Conservation (phyloP, 257 asterid genomes). For the Jacaranda mimosifolia region DNA sequence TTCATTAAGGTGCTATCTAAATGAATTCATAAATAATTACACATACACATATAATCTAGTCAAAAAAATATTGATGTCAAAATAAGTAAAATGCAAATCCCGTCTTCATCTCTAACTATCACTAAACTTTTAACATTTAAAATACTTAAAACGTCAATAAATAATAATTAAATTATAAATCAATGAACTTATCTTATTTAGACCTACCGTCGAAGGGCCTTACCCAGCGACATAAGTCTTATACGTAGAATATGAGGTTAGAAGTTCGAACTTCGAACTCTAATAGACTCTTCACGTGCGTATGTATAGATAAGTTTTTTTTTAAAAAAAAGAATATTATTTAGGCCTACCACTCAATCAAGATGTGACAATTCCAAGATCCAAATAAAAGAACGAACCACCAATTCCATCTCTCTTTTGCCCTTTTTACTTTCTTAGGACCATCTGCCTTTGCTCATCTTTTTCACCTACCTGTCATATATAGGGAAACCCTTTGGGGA, state of each 20-base stretch:
- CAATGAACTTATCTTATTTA: background rate
- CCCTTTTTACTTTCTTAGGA: background rate
- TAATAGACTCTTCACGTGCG: too few relatives aligned
- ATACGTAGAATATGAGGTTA: too few relatives aligned
- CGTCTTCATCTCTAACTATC: too few relatives aligned
- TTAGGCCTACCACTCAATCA: too few relatives aligned
- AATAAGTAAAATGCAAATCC: background rate
- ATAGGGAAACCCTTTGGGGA: constrained; percentile 11
- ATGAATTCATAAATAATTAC: too few relatives aligned
- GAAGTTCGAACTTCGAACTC: too few relatives aligned
- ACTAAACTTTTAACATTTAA: background rate
- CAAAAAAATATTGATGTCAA: background rate
- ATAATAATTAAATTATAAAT: background rate
- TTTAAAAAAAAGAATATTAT: too few relatives aligned
- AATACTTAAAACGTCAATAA: background rate
- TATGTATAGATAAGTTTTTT: too few relatives aligned
- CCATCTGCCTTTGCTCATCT: background rate
- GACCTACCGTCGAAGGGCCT: background rate
- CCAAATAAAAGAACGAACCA: too few relatives aligned
- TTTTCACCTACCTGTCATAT: constrained; percentile 16
- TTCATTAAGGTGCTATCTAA: too few relatives aligned
- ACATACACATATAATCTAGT: background rate
- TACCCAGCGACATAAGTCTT: too few relatives aligned
- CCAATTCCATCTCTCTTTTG: background rate
- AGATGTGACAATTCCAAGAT: too few relatives aligned